Evolutionary conservation across 2,329 filamentous ascomycete genomes (phyloP).

Genomic region (Exophiala xenobiotica): DNA sequence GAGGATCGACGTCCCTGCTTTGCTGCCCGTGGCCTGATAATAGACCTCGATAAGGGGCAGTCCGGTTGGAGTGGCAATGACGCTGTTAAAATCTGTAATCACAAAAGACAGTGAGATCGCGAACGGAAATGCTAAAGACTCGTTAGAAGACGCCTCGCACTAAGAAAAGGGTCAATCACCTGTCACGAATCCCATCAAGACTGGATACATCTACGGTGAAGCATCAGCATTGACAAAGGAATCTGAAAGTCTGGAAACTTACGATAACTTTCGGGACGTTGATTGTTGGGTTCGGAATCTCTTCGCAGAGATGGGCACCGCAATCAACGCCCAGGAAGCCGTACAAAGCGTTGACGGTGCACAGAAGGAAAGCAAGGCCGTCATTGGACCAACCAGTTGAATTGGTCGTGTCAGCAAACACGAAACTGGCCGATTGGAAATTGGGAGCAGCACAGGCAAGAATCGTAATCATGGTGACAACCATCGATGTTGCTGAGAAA

Average conservation of each 20-base stretch:
- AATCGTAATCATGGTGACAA: slow-evolving; percentile 29
- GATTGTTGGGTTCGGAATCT: slow-evolving; percentile 34
- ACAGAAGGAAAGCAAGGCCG: slow-evolving; percentile 31
- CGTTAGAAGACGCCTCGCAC: neutral
- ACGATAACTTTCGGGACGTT: slow-evolving; percentile 39
- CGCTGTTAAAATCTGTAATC: slow-evolving; percentile 41
- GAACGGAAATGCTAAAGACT: slow-evolving; percentile 30
- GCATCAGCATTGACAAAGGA: neutral
- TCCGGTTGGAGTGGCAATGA: slow-evolving; percentile 43
- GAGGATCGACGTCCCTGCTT: slow-evolving; percentile 47
- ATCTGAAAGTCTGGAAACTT: neutral
- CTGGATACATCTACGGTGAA: slow-evolving; percentile 15
- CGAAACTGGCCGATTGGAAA: slow-evolving; percentile 9
- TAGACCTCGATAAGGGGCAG: slow-evolving; percentile 55
- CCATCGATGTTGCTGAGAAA: slow-evolving; percentile 17
- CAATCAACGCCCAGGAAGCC: slow-evolving; percentile 21
- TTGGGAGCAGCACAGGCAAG: slow-evolving; percentile 20
- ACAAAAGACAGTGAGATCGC: slow-evolving; percentile 39
- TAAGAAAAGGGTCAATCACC: neutral
- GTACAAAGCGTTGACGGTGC: slow-evolving; percentile 28
- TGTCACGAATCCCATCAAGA: slow-evolving; percentile 39
- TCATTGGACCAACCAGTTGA: slow-evolving; percentile 39
- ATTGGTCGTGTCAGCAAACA: slow-evolving; percentile 43
- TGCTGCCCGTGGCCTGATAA: slow-evolving; percentile 44
- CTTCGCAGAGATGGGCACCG: slow-evolving; percentile 23